Base-by-base conservation (phyloP, 768 basidiomycete species). In the Candolleomyces efflorescens region DNA sequence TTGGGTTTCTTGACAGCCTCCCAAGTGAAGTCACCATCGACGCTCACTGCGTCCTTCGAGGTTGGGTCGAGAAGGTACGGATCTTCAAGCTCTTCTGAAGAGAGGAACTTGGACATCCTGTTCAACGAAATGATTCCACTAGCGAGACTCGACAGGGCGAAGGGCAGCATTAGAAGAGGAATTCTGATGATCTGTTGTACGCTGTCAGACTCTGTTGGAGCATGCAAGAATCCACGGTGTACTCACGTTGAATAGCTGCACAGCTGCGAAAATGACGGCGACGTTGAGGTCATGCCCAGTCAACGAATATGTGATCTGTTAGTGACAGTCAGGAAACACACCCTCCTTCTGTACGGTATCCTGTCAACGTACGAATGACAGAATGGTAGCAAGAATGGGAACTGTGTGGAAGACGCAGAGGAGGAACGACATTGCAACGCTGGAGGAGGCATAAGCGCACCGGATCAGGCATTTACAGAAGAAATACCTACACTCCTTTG, bases 191-290 rank as follows among this genome's bases (percentile, higher is more conserved):
- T 78, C 84, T 85, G 55, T 27, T 11, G 38, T n/a, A 3, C 36
- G 0, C 39, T 50, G 43, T 43, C 13, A 15, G 18, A 43, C 41
- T 52, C 6, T 43, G 15, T 10, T 18, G 48, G 7, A 47, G 3
- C 27, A 18, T n/a, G 27, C 9, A n/a, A 32, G n/a, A n/a, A n/a
- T n/a, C 12, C n/a, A 47, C 20, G 36, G 9, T 27, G 27, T 4
- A 65, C 75, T 22, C 44, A 82, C 82, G 58, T 84, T 84, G 72
- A 86, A 84, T 32, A 83, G 69, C 58, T 85, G 83, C n/a, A 87
- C 66, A 4, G 80, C 78, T 2, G 77, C 69, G 65, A 87, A 86
- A 50, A 87, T 81, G 50, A 75, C 69, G 0, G 84, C 79, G 2
- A 83, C 68, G 59, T 80, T 76, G 32, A 87, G 74, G 10, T 71